Evolutionary conservation across 2,329 filamentous ascomycete species (phyloP).

Genomic region (Pseudopyricularia cyperi): DNA sequence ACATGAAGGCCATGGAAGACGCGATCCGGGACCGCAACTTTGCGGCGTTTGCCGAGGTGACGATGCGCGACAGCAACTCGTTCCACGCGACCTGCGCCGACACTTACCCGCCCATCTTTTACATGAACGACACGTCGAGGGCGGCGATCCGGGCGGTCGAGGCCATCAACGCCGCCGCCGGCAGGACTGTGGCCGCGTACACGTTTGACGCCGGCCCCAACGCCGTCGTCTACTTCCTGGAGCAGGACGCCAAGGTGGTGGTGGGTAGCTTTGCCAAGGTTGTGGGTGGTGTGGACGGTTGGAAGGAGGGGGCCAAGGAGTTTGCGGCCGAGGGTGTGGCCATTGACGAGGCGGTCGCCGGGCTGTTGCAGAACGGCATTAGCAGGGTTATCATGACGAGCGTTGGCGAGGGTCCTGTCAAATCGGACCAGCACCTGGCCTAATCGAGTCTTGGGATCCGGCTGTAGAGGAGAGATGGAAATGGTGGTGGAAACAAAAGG

Average conservation of each 20-base stretch:
- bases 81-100: slow-evolving; percentile 95
- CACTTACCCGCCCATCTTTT: slow-evolving; percentile 95
- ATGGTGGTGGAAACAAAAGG: too few relatives aligned
- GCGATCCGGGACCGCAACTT: slow-evolving; percentile 51
- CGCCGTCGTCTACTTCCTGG: slow-evolving; percentile 88
- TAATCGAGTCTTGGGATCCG: slow-evolving; percentile 41
- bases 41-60: slow-evolving; percentile 72
- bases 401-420: slow-evolving; percentile 79
- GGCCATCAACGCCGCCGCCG: slow-evolving; percentile 69
- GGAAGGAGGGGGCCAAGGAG: slow-evolving; percentile 46
- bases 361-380: slow-evolving; percentile 62
- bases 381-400: slow-evolving; percentile 82
- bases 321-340: slow-evolving; percentile 35
- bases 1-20: slow-evolving; percentile 15
- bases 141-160: slow-evolving; percentile 84
- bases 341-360: slow-evolving; percentile 52
- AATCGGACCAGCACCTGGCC: slow-evolving; percentile 66
- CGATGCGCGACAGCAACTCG: slow-evolving; percentile 93
- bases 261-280: slow-evolving; percentile 66
- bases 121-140: slow-evolving; percentile 87
- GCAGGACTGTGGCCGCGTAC: slow-evolving; percentile 76
- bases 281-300: slow-evolving; percentile 53
- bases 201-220: slow-evolving; percentile 97
- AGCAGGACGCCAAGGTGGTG: slow-evolving; percentile 60
- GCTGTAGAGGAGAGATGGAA: too few relatives aligned